Conservation (phyloP, 768 basidiomycete species). For the Tephrocybe sp. region DNA sequence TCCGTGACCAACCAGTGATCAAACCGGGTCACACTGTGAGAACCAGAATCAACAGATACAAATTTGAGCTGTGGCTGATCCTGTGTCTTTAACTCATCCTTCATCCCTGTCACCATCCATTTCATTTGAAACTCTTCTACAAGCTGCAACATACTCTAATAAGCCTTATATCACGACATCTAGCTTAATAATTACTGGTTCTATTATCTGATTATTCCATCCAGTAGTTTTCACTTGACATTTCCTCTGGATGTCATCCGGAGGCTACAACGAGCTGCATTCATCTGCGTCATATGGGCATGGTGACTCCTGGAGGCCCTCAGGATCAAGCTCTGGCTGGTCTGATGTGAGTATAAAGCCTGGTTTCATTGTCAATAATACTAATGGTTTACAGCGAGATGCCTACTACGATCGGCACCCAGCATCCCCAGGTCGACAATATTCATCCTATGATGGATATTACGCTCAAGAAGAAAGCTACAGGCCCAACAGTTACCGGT, state of each 20-base stretch:
- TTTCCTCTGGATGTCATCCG: constrained; percentile 36
- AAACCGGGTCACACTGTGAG: constrained; percentile 8
- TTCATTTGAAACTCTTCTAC: background rate
- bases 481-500: constrained; percentile 19
- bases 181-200: background rate
- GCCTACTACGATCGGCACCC: constrained; percentile 38
- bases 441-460: constrained; percentile 51
- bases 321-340: constrained; percentile 25
- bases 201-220: background rate
- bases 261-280: constrained; percentile 37
- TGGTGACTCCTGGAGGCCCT: constrained; percentile 33
- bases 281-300: constrained; percentile 29
- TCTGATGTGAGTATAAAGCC: constrained; percentile 39
- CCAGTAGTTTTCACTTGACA: constrained; percentile 9
- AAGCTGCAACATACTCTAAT: background rate
- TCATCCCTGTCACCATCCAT: background rate
- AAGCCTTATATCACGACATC: background rate
- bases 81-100: background rate
- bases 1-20: constrained; percentile 13
- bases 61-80: constrained; percentile 30
- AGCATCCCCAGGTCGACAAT: constrained; percentile 48
- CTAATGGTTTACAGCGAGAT: constrained; percentile 32
- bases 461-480: constrained; percentile 30
- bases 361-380: constrained; percentile 10
- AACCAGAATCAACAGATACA: constrained; percentile 24